A percentile compares a stretch with the other conserved stretches of the same genome.
Conservation (phyloP, 1,139 yeast species). For the Debaryomyces subglobosus region DNA sequence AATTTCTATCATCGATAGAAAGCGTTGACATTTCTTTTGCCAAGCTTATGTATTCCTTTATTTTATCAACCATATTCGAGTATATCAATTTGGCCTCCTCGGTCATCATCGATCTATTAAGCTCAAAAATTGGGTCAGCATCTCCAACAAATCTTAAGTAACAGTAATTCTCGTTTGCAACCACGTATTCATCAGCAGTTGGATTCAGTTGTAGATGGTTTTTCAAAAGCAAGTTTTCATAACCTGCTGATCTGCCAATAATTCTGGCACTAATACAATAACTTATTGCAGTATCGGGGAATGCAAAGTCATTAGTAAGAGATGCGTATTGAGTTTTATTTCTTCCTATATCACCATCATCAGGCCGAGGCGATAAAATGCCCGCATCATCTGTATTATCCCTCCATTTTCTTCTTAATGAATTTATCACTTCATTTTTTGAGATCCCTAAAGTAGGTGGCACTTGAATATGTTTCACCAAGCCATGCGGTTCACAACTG, state of each 20-base stretch:
- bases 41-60: conserved; percentile 29
- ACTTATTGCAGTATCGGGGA: conserved; percentile 35
- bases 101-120: conserved; percentile 34
- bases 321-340: conserved; percentile 23
- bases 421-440: conserved; percentile 29
- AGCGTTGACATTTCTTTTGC: conserved; percentile 24
- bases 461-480: conserved; percentile 40
- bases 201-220: conserved; percentile 19
- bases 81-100: conserved; percentile 37
- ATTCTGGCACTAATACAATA: conserved; percentile 42
- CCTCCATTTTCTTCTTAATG: conserved; percentile 34
- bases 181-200: conserved; percentile 38
- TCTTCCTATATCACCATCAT: conserved; percentile 1
- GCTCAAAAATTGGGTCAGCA: conserved; percentile 28
- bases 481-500: conserved; percentile 35
- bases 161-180: conserved; percentile 36
- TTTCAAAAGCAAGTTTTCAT: conserved; percentile 24
- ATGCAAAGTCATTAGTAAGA: conserved; percentile 33
- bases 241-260: conserved; percentile 38
- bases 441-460: conserved; percentile 41
- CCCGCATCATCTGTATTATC: conserved; percentile 15
- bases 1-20: conserved; percentile 5
- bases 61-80: conserved; percentile 27
- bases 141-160: conserved; percentile 30
- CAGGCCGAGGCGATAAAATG: conserved; percentile 1